Base-by-base conservation (phyloP, 2,329 filamentous ascomycete genomes). In the Zasmidium angulare region DNA sequence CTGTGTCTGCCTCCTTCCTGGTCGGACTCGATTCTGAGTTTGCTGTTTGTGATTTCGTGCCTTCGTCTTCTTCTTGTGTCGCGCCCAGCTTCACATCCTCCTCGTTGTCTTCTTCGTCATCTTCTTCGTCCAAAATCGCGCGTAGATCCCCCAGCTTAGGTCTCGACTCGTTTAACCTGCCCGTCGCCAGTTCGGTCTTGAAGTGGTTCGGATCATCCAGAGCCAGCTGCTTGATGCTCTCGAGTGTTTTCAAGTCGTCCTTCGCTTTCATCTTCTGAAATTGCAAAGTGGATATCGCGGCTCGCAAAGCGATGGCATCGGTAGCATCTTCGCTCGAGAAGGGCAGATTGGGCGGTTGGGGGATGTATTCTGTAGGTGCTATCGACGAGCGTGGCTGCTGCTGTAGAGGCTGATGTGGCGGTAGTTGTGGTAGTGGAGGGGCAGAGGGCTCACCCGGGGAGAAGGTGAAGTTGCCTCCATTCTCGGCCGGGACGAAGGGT, bases 281-380 rank as follows among this genome's bases (percentile, higher is more conserved):
- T 77, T 96, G 91, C 50, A 98, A 81, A 53, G 96, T 87, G 9
- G 90, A 89, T 61, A 97, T 91, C 49, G 93, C 90, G 23, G 89
- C 90, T 65, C 89, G 87, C 60, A 97, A 82, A 3, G 93, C 93
- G 61, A 97, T 88, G 22, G 89, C 91, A 78, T 98, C 93, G 7
- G 91, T 87, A 71, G 96, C 96, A 53, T 81, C 77, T 60, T 75
- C 76, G 65, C 77, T 76, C 20, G 76, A 76, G 65, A 82, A 81
- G 7, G 79, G 76, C 47, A 77, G 70, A 19, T 78, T 73, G 22
- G 76, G 68, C 23, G 79, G 79, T 58, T 74, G 75, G 14, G 73
- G 70, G 29, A 75, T 77, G 67, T 78, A 79, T 36, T 70, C 61
- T 10, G 71, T 62, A 9, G 67, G 65, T 22, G 66, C 67, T 36